A percentile compares a stretch with the other conserved stretches of the same genome.
These are phyloP conservation scores for Claviceps sp. DNA, from an alignment of 2,329 filamentous ascomycete species.

Conservation along the genomic window DNA sequence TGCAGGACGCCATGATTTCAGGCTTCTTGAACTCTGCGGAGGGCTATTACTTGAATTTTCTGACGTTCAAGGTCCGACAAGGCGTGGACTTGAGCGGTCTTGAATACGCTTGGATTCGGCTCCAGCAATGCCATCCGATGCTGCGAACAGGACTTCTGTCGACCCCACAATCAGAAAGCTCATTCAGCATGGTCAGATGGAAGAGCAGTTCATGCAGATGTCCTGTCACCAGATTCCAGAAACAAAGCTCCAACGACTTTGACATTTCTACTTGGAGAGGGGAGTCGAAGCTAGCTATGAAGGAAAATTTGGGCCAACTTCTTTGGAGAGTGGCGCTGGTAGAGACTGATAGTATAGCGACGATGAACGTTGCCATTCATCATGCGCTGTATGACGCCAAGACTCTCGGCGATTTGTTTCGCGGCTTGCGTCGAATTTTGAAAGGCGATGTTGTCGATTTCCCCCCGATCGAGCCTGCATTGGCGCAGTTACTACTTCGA, in stretches of 20 bases:
- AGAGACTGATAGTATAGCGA: slow-evolving; percentile 9
- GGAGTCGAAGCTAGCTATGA: slow-evolving; percentile 17
- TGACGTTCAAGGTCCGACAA: slow-evolving; percentile 38
- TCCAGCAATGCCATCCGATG: slow-evolving; percentile 49
- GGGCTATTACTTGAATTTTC: slow-evolving; percentile 60
- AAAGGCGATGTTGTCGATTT: slow-evolving; percentile 7
- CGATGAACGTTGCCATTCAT: slow-evolving; percentile 44
- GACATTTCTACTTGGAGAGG: slow-evolving; percentile 22
- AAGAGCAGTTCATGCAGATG: slow-evolving; percentile 1
- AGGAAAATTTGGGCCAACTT: slow-evolving; percentile 35
- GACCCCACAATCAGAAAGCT: slow-evolving; percentile 41
- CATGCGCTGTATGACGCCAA: slow-evolving; percentile 80
- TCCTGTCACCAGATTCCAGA: slow-evolving; percentile 7
- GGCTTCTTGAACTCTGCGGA: slow-evolving; percentile 58
- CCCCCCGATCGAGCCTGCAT: slow-evolving; percentile 17
- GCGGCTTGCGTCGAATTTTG: slow-evolving; percentile 33
- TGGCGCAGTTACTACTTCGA: slow-evolving; percentile 29
- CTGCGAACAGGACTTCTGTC: slow-evolving; percentile 62
- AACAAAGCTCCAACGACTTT: background rate
- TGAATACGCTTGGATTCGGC: slow-evolving; percentile 42
- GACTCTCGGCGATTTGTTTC: slow-evolving; percentile 53
- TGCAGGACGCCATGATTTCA: slow-evolving; percentile 69
- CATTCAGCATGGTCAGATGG: slow-evolving; percentile 67
- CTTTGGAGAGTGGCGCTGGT: slow-evolving; percentile 50
- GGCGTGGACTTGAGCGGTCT: slow-evolving; percentile 28